phyloP scores from a whole-genome alignment of 2,329 filamentous ascomycete species.

The Trichoderma atrobrunneum region DNA sequence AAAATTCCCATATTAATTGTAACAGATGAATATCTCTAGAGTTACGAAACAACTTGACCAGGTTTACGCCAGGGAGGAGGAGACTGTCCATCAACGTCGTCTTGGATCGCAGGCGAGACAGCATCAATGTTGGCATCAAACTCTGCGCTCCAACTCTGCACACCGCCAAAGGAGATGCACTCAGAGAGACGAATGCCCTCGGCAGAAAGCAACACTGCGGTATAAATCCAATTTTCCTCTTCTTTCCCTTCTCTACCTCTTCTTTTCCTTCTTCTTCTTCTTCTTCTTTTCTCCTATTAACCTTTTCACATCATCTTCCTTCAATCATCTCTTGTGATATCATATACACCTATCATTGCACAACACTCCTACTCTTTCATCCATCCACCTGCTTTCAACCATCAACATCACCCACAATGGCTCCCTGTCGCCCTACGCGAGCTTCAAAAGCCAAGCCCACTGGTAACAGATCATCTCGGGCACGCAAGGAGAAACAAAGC shows the following conservation, averaged over 20 bases:
- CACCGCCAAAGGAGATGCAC: not conserved
- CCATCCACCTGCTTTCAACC: not conserved
- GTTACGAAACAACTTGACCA: not conserved
- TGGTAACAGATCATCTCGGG: rapidly evolving
- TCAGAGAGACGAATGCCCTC: rapidly evolving
- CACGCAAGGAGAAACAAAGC: not conserved
- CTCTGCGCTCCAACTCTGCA: not conserved
- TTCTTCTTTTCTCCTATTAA: too few species aligned
- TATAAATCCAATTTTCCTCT: not conserved
- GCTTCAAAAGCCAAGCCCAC: not conserved
- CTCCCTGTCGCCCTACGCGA: not conserved
- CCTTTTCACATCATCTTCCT: not conserved
- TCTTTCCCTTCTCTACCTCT: not conserved
- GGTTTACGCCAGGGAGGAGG: not conserved
- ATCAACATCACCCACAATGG: not conserved
- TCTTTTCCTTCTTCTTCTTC: not conserved
- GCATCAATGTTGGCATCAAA: not conserved
- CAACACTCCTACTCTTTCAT: not conserved
- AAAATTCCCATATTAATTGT: not conserved
- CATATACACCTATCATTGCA: not conserved
- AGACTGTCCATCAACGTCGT: not conserved
- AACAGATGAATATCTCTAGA: not conserved
- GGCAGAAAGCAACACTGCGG: not conserved
- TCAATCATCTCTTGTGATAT: not conserved
- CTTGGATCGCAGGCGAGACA: not conserved